Evolutionary conservation across 371 early-diverging fungal genomes (phyloP), one percentile per base, ranked within the genome.

Genomic region (Rhizopus arrhizus): DNA sequence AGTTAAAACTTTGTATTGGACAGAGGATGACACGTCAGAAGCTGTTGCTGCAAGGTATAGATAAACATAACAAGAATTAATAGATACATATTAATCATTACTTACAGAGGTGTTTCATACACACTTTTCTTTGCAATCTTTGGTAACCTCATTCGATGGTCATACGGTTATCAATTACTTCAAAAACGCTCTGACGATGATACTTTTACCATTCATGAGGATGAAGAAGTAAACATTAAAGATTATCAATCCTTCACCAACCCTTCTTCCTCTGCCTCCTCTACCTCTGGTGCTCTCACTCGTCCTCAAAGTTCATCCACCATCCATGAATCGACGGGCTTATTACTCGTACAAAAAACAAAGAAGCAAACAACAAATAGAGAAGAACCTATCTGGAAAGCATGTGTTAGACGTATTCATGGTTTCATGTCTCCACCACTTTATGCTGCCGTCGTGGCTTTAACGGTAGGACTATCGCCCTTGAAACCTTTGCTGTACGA

Each of bases 81-180:
- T 32, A 32, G 41, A 32, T 42, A 13, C 16, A 12, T n/a, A 32
- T 45, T 12, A 8, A 32, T 0, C 16, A 11, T 31, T 10, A 31
- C 35, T 15, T 46, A 58, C 10, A 84, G 91, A 53, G 90, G 90
- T 5, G 84, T 91, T 16, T 85, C 90, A 0, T 91, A 91, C 59
- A 85, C 86, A 15, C 74, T 91, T 52, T 85, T 91, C 43, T 90
- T 83, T 69, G 89, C 87, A 38, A 80, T 90, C 62, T 83, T 90
- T 72, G 83, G 87, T 64, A 91, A 91, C 59, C 65, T 91, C 16
- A 62, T 90, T 50, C 84, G 90, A 13, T 91, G 90, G 90, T 88
- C 88, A 34, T 89, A 88, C 58, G 92, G 92, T 42, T 85, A 88
- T 46, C 73, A 76, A 5, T 64, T 91, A 22, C 66, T 91, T 51